phyloP scores from a whole-genome alignment of 148 eudicot species.

The Amaranthus hypochondriacus region DNA sequence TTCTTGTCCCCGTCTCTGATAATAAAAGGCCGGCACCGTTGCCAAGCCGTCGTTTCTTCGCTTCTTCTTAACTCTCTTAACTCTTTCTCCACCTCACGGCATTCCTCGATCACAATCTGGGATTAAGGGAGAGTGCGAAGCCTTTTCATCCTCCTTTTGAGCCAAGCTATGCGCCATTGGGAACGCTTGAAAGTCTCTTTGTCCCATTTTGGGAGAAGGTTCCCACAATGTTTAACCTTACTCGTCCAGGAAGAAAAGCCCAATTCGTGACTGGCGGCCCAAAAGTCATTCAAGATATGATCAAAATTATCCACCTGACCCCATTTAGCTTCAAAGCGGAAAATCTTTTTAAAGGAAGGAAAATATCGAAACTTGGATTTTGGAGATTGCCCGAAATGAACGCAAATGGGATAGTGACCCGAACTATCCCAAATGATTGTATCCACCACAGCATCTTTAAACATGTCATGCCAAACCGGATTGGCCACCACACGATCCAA shows the following conservation, averaged over 20 bases:
- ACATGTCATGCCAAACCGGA: not conserved
- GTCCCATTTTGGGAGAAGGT: not conserved
- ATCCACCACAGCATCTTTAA: no score
- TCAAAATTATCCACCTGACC: not conserved
- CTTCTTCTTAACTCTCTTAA: not conserved
- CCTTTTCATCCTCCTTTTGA: no score
- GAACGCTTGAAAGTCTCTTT: not conserved
- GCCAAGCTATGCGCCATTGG: no score
- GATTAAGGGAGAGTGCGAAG: no score
- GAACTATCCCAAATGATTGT: not conserved
- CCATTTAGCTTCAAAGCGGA: not conserved
- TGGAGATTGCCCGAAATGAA: no score
- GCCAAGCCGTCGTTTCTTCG: not conserved
- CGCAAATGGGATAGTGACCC: not conserved
- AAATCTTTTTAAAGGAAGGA: not conserved
- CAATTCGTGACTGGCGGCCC: not conserved
- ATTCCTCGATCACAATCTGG: not conserved
- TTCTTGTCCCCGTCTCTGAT: not conserved
- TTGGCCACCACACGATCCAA: not conserved
- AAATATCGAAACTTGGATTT: not conserved
- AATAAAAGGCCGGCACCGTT: not conserved
- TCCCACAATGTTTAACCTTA: not conserved
- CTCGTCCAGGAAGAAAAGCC: no score
- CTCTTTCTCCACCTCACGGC: not conserved
- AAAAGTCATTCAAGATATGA: not conserved